Percentiles rank a stretch among this genome's conserved stretches.
phyloP scores from a whole-genome alignment of 129 eudicot genomes.

The Saposhnikovia divaricata region DNA sequence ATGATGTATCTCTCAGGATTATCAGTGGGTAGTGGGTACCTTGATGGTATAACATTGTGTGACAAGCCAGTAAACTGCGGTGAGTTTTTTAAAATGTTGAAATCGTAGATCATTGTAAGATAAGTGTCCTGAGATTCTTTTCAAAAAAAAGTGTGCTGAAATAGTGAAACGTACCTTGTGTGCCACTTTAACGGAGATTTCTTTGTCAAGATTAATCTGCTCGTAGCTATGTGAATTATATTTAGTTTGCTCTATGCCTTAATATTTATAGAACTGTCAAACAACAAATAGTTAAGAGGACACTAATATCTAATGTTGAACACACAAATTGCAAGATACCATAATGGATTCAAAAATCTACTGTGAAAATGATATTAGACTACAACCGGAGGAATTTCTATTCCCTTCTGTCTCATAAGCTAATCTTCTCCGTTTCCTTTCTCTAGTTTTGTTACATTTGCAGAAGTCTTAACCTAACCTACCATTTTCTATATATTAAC shows the following conservation, averaged over 20 bases:
- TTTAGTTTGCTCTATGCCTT: background rate
- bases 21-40: conserved; percentile 62
- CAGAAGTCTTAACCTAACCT: background rate
- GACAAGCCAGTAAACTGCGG: conserved; percentile 74
- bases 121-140: too few relatives aligned
- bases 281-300: background rate
- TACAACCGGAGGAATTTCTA: background rate
- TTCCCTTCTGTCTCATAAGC: background rate
- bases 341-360: background rate
- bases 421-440: background rate
- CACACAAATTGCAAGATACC: background rate
- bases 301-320: background rate
- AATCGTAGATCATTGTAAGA: background rate
- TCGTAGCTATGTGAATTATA: background rate
- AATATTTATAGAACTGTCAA: background rate
- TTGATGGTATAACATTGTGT: conserved; percentile 65
- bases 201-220: background rate
- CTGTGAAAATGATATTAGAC: background rate
- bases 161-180: background rate
- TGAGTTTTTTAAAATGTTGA: conserved; percentile 31
- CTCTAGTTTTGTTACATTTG: background rate
- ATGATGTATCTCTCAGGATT: background rate
- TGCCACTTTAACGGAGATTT: background rate
- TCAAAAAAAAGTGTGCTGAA: too few relatives aligned
- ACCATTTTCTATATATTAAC: background rate